Evolutionary conservation across 2,329 filamentous ascomycete species (phyloP), one percentile per base, ranked within the genome.

Genomic region (Talaromyces funiculosus): DNA sequence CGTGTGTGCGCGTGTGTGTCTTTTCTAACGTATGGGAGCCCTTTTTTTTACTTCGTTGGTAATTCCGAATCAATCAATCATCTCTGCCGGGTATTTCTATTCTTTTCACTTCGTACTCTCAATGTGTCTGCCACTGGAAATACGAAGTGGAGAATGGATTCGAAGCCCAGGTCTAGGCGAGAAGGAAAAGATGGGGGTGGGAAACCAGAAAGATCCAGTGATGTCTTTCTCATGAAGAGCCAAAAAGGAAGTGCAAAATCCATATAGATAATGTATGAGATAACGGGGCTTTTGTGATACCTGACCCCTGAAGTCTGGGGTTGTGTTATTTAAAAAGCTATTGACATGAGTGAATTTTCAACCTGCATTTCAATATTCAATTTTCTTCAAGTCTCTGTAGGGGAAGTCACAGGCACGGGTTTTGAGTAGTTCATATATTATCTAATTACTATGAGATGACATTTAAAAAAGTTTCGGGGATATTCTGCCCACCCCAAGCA

Each of bases 401-500:
- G 29, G 8, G 24, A 47, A 29, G 43, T 16, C 45, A 49, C 31
- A 43, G 9, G 18, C 20, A 14, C n/a, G 7, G n/a, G n/a, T n/a
- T n/a, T n/a, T n/a, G n/a, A n/a, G n/a, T n/a, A n/a, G n/a, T n/a
- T 16, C 14, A n/a, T 26, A 8, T 20, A 45, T 47, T 16, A 54
- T 40, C 3, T 22, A 10, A 24, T 24, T 24, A 12, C 22, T n/a
- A 24, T 31, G 33, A 26, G 33, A 40, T 37, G 22, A 54, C 7
- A 54, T 1, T 31, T 40, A 55, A 33, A 59, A 51, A 29, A 62
- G 47, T 49, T 65, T 57, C 12, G 47, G 42, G 65, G 78, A 84
- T 69, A 97, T 94, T 68, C 86, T 86, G 9, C 94, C 94, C 61
- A 95, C 84, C 3, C 93, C 93, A 37, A 97, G 80, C 20, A 96